These are phyloP conservation scores for Fusarium nanum DNA, from an alignment of 2,329 filamentous ascomycete species.

Conservation along the genomic window DNA sequence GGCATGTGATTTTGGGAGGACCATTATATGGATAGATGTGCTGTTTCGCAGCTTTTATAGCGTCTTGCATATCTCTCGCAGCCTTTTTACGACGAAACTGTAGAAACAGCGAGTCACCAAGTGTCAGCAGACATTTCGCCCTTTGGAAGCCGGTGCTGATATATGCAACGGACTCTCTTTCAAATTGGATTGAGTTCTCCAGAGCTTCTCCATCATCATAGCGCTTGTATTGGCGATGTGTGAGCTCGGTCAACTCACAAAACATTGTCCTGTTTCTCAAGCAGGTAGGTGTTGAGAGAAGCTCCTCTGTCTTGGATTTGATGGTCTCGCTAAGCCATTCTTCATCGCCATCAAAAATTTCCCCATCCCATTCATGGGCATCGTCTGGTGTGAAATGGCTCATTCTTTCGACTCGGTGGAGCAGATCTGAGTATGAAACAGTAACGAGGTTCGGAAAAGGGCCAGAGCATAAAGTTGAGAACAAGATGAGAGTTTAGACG, in stretches of 20 bases:
- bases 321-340: fast-evolving
- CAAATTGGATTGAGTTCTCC: neutral
- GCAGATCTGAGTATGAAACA: no score
- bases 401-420: neutral
- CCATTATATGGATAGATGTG: neutral
- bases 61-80: neutral
- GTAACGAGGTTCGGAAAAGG: no score
- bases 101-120: neutral
- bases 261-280: neutral
- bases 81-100: neutral
- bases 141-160: neutral
- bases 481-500: no score
- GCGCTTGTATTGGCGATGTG: neutral
- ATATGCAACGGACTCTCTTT: neutral
- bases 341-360: neutral
- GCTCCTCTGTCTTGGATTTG: fast-evolving
- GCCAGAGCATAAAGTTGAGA: no score
- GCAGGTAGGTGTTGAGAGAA: neutral
- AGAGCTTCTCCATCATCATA: neutral
- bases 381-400: neutral
- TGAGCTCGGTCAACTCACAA: neutral
- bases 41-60: neutral
- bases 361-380: neutral
- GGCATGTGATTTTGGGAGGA: fast-evolving
- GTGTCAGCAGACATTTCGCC: neutral